A percentile compares a stretch with the other conserved stretches of the same genome.
Evolutionary conservation across 169 alveolate species (phyloP).

Genomic region (Miamiensis avidus): DNA sequence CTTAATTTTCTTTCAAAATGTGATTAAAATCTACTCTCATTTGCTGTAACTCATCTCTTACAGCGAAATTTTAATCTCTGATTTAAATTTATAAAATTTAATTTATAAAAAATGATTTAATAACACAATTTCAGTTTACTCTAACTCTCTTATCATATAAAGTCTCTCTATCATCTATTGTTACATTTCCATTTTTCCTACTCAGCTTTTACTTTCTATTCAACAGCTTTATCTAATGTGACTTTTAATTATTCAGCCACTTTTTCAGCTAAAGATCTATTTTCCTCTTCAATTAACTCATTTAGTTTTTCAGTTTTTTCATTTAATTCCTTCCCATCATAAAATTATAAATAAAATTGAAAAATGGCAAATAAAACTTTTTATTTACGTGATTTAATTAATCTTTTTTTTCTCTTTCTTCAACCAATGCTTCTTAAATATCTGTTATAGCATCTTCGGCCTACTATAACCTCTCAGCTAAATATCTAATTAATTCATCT

Average conservation of each 20-base stretch:
- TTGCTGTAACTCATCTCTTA: neutral
- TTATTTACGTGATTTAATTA: neutral
- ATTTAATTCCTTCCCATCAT: neutral
- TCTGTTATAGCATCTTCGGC: neutral
- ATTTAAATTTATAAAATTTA: too few relatives aligned
- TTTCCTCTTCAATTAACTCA: neutral
- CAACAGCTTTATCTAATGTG: neutral
- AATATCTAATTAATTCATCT: neutral
- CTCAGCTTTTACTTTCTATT: neutral
- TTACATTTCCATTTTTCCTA: neutral
- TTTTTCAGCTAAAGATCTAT: neutral
- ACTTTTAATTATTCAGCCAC: neutral
- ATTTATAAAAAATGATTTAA: too few relatives aligned
- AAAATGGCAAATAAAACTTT: too few relatives aligned
- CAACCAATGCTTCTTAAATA: neutral
- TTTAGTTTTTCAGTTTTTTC: neutral
- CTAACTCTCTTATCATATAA: neutral
- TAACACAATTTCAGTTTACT: neutral
- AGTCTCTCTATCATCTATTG: neutral
- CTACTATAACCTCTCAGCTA: neutral
- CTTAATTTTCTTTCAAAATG: neutral
- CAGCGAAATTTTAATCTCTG: neutral
- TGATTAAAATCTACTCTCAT: neutral
- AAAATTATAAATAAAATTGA: too few relatives aligned
- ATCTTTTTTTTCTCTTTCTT: neutral